phyloP scores from a whole-genome alignment of 2,329 filamentous ascomycete species.

The Alternaria brassicae region DNA sequence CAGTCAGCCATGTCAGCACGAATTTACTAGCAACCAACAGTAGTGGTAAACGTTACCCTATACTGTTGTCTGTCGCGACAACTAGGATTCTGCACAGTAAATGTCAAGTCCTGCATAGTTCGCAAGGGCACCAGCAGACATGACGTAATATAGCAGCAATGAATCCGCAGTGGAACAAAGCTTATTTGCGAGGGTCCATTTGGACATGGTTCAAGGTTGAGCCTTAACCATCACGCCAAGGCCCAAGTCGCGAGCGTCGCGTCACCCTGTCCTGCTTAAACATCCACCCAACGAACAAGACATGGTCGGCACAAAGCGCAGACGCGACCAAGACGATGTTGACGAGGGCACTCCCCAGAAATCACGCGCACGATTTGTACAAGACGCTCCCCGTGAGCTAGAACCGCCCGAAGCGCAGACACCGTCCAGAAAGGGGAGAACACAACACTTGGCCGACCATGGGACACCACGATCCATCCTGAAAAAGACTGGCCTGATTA shows the following conservation, averaged over 20 bases:
- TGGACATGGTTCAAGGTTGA: background rate
- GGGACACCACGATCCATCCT: constrained; percentile 46
- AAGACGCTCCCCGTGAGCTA: constrained; percentile 24
- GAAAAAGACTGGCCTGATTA: constrained; percentile 36
- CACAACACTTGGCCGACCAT: constrained; percentile 29
- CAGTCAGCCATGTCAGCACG: constrained; percentile 2
- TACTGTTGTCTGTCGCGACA: background rate
- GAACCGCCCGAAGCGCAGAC: constrained; percentile 38
- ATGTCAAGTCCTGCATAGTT: background rate
- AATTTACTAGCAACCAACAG: background rate
- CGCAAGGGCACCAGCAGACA: background rate
- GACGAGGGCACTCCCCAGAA: constrained; percentile 38
- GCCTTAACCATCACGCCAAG: constrained; percentile 14
- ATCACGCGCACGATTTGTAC: constrained; percentile 27
- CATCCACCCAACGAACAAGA: constrained; percentile 14
- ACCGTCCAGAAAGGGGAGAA: constrained; percentile 38
- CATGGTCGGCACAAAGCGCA: constrained; percentile 45
- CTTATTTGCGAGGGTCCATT: too few species aligned
- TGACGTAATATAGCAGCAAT: background rate
- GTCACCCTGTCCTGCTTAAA: constrained; percentile 19
- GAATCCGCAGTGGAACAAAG: background rate
- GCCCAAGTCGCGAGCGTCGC: constrained; percentile 33
- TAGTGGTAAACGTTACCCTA: background rate
- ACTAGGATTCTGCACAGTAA: background rate
- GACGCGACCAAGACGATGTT: constrained; percentile 33